Base-by-base conservation (phyloP, 148 eudicot genomes). In the Arctostaphylos glauca region DNA sequence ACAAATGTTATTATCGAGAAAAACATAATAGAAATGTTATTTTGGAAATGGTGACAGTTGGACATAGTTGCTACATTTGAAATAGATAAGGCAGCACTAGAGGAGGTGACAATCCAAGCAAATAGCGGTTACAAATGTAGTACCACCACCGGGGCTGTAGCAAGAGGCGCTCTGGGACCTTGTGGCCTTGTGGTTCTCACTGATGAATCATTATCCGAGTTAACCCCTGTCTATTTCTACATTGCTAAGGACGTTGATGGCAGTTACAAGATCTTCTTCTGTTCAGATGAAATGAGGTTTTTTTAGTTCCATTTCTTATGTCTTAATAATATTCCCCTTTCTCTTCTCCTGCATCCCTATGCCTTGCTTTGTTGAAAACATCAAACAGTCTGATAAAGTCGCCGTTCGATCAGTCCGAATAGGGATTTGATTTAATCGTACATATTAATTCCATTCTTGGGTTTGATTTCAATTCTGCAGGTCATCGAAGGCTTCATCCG, bases 161-260 rank as follows among this genome's bases (percentile, higher is more conserved):
- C 75, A 0, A 88, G 95, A 62, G 95, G 93, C 14, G 89, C 85
- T 15, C 82, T 94, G 72, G 99, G 99, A 44, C 99, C 98, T 2
- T 96, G 94, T 19, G 99, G 99, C 2, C 83, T 96, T 77, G 70
- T 93, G 82, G 99, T 96, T 58, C 81, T 94, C 76, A 90, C 98
- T 6, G 94, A 94, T 70, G 85, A 89, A 6, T 71, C 92, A 3
- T 91, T 94, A 14, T 79, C 94, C 5, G 98, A 94, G 88, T 78
- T 84, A 25, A 96, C 97, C 14, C 98, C 98, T 3, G 87, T 94
- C 25, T 96, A 94, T 80, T 96, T 94, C 82, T 93, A 94, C 87
- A 77, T 96, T 53, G 87, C 91, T 9, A 92, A 91, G 84, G 87
- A 89, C 73, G 64, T 83, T 23, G 87, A 92, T 84, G 98, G 97